These are phyloP conservation scores for Aspergillus baeticus DNA, from an alignment of 495 filamentous ascomycete species.

Conservation along the genomic window DNA sequence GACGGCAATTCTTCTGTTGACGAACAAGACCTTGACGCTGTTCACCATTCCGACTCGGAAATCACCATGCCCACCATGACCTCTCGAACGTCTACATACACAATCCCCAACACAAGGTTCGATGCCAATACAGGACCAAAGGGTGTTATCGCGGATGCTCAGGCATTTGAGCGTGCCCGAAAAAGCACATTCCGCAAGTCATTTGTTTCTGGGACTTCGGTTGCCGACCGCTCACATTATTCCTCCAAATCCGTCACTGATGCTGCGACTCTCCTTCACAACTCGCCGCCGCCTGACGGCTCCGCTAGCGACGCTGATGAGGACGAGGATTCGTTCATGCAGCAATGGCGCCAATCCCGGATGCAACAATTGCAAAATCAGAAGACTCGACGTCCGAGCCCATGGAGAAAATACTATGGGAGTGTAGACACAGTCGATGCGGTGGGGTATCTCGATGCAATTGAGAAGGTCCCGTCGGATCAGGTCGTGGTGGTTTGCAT, in stretches of 20 bases:
- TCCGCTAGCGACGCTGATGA: slow-evolving; percentile 45
- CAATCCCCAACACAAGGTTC: slow-evolving; percentile 60
- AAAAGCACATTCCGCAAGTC: slow-evolving; percentile 59
- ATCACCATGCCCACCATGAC: slow-evolving; percentile 40
- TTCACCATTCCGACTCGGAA: slow-evolving; percentile 55
- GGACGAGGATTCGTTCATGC: slow-evolving; percentile 79
- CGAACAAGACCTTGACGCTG: slow-evolving; percentile 56
- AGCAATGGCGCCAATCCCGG: slow-evolving; percentile 76
- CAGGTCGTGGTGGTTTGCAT: slow-evolving; percentile 93
- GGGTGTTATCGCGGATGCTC: slow-evolving; percentile 95
- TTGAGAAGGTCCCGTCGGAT: slow-evolving; percentile 80
- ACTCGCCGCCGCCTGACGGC: slow-evolving; percentile 36
- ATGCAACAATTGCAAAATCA: slow-evolving; percentile 73
- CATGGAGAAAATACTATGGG: slow-evolving; percentile 74
- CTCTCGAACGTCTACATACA: slow-evolving; percentile 42
- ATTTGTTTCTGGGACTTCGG: slow-evolving; percentile 28
- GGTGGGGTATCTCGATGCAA: slow-evolving; percentile 86
- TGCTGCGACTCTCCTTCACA: slow-evolving; percentile 39
- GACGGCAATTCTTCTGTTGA: slow-evolving; percentile 52
- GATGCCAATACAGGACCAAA: slow-evolving; percentile 94
- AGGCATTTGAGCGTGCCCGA: slow-evolving; percentile 81
- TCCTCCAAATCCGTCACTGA: slow-evolving; percentile 43
- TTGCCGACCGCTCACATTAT: slow-evolving; percentile 27
- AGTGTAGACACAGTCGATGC: slow-evolving; percentile 83
- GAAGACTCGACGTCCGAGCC: slow-evolving; percentile 52